Conservation (phyloP, 2,329 filamentous ascomycete genomes). For the Sclerotinia borealis region DNA sequence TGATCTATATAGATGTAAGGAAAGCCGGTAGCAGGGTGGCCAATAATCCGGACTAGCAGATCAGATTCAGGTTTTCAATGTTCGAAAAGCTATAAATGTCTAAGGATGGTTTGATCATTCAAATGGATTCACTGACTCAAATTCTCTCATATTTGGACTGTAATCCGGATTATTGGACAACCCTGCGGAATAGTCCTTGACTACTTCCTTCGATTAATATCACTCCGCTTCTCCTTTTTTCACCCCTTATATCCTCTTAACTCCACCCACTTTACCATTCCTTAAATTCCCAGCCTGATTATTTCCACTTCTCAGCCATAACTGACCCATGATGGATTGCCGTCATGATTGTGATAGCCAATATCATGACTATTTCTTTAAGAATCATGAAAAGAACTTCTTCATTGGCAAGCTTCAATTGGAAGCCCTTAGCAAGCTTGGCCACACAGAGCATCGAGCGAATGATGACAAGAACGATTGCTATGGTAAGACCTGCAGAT, state of each 20-base stretch:
- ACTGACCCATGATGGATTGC: conserved; percentile 30
- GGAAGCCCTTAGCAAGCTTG: conserved; percentile 50
- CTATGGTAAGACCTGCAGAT: conserved; percentile 37
- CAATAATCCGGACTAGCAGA: too few species aligned
- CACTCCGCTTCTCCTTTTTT: neutral
- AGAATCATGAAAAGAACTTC: conserved; percentile 41
- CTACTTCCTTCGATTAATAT: neutral
- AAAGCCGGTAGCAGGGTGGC: too few species aligned
- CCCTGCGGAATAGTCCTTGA: too few species aligned
- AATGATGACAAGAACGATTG: conserved; percentile 45
- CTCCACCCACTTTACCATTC: neutral
- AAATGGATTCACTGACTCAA: too few species aligned
- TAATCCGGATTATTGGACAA: too few species aligned
- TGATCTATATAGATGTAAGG: too few species aligned
- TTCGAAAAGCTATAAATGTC: too few species aligned
- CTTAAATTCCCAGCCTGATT: neutral
- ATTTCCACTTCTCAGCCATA: neutral
- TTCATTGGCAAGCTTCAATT: conserved; percentile 42
- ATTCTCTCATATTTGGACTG: too few species aligned
- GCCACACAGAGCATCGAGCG: conserved; percentile 52
- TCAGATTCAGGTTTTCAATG: too few species aligned
- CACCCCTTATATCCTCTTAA: neutral
- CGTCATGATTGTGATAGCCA: conserved; percentile 29
- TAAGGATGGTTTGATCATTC: too few species aligned
- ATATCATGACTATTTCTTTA: conserved; percentile 36